Evolutionary conservation across 176 grass and related monocot species (phyloP), one percentile per base, ranked within the genome.

Genomic region (Coix lacrymajobi): DNA sequence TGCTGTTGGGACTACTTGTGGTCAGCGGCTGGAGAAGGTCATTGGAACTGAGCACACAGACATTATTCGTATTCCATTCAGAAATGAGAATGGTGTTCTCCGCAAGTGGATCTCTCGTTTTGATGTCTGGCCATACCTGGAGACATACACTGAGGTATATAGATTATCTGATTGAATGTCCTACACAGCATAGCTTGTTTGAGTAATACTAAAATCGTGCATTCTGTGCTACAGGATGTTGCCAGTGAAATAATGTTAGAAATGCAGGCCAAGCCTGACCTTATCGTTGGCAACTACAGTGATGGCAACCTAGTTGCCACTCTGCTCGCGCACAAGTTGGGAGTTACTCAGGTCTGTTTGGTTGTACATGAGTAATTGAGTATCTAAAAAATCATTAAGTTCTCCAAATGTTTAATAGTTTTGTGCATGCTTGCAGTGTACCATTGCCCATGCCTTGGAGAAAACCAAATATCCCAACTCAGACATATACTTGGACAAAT

Each of bases 41-140:
- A 87, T 92, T 58, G 96, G 96, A 43, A 94, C 92, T 31, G 83
- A 95, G 84, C 89, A 95, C 79, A 95, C 96, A 7, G 92, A 92
- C 79, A 98, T 98, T 79, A 85, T 98, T 6, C 90, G 96, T 78
- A 90, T 98, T 64, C 96, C 96, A 58, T 98, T 98, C 58, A 93
- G 96, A 83, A 98, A 81, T 32, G 88, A 98, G 75, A 91, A 89
- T 1, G 93, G 96, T 5, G 85, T 96, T 30, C 83, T 96, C 58
- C 91, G 96, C 67, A 96, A 90, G 91, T 99, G 96, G 96, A 99
- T 92, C 83, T 96, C 93, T 10, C 93, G 96, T 81, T 98, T 98
- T 71, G 96, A 98, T 88, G 96, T 98, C 43, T 98, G 96, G 96
- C 96, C 96, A 39, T 98, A 90, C 85, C 88, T 98, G 63, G 96